A percentile compares a stretch with the other conserved stretches of the same genome.
Evolutionary conservation across 805 yeast species (phyloP).

Genomic region (Komagataella ulmi): DNA sequence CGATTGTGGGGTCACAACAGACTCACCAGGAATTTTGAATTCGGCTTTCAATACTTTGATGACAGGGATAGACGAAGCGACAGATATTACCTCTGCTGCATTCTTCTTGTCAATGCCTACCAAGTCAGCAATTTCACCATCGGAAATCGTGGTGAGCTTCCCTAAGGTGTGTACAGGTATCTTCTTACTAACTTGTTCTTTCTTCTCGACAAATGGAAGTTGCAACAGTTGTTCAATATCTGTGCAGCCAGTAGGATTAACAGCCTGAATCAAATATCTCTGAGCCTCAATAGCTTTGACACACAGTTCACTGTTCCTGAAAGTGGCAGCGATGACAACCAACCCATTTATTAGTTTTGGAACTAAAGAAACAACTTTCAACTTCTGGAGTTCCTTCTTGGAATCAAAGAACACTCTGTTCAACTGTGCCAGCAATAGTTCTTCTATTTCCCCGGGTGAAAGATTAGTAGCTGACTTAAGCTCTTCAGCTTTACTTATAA

Average conservation of each 20-base stretch:
- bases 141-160: constrained; percentile 48
- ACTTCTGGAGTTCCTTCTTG: constrained; percentile 25
- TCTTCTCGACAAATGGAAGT: constrained; percentile 56
- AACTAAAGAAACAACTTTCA: constrained; percentile 45
- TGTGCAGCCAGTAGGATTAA: constrained; percentile 28
- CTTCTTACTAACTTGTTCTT: constrained; percentile 35
- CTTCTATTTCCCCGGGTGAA: constrained; percentile 32
- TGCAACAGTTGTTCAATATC: constrained; percentile 60
- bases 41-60: constrained; percentile 56
- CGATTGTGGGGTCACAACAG: constrained; percentile 55
- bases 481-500: constrained; percentile 60
- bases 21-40: constrained; percentile 83
- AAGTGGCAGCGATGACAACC: constrained; percentile 69
- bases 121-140: constrained; percentile 37
- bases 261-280: constrained; percentile 67
- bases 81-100: constrained; percentile 25
- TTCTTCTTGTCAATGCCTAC: constrained; percentile 32
- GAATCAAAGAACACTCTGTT: constrained; percentile 23
- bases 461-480: constrained; percentile 28
- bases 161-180: constrained; percentile 48
- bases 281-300: constrained; percentile 49
- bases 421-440: constrained; percentile 43
- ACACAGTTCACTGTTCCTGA: constrained; percentile 61
- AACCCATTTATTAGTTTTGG: constrained; percentile 60
- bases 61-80: constrained; percentile 56